Conservation (phyloP, 2,329 filamentous ascomycete species). For the Fusarium sp. region DNA sequence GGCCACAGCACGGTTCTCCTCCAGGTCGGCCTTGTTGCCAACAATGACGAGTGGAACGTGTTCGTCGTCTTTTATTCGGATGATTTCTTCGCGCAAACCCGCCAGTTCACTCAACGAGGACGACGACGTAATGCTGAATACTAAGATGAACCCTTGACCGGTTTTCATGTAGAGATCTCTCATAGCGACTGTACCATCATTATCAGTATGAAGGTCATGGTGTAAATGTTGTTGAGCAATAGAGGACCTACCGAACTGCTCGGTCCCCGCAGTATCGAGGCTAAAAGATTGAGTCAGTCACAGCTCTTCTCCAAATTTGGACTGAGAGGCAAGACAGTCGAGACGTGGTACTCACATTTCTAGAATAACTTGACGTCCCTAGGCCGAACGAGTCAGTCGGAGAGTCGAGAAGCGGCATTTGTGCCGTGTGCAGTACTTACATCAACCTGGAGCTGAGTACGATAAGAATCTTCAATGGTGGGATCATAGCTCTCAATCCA, state of each 20-base stretch:
- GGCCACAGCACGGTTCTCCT: slow-evolving; percentile 83
- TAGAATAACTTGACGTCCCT: slow-evolving; percentile 88
- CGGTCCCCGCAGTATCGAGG: slow-evolving; percentile 89
- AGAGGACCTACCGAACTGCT: slow-evolving; percentile 82
- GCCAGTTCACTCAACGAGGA: slow-evolving; percentile 86
- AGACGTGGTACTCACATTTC: slow-evolving; percentile 75
- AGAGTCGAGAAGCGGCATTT: slow-evolving; percentile 15
- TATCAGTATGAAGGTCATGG: slow-evolving; percentile 37
- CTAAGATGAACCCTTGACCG: slow-evolving; percentile 89
- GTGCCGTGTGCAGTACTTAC: slow-evolving; percentile 63
- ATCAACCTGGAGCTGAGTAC: slow-evolving; percentile 82
- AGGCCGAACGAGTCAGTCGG: slow-evolving; percentile 48
- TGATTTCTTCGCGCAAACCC: slow-evolving; percentile 87
- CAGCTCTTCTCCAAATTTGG: slow-evolving; percentile 28
- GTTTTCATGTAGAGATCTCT: slow-evolving; percentile 93
- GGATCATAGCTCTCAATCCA: slow-evolving; percentile 92
- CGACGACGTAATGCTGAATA: slow-evolving; percentile 89
- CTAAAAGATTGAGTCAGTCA: slow-evolving; percentile 55
- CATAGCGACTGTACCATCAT: slow-evolving; percentile 63
- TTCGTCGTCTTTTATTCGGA: slow-evolving; percentile 89
- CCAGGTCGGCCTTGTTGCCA: slow-evolving; percentile 90
- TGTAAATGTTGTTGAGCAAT: slow-evolving; percentile 28
- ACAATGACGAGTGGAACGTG: slow-evolving; percentile 89
- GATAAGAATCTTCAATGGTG: slow-evolving; percentile 82
- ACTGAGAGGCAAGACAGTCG: slow-evolving; percentile 3